Conservation (phyloP, 2,329 filamentous ascomycete species). For the Talaromyces funiculosus region DNA sequence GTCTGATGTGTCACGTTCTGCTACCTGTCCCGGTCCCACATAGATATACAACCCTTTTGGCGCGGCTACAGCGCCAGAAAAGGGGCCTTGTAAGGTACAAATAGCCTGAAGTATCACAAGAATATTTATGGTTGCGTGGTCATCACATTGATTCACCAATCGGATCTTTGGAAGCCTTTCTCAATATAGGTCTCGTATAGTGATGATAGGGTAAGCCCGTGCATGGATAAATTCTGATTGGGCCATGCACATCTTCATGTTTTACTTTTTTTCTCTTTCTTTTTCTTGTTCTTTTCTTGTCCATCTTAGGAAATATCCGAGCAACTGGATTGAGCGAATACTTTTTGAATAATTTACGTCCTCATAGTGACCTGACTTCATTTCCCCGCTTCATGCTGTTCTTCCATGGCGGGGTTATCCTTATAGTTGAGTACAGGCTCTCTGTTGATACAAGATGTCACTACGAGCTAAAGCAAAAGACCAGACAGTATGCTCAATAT, state of each 20-base stretch:
- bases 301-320: background rate
- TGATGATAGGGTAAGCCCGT: background rate
- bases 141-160: background rate
- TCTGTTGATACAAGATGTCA: background rate
- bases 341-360: background rate
- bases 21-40: background rate
- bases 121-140: background rate
- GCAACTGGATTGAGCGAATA: background rate
- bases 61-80: slow-evolving; percentile 6
- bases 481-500: background rate
- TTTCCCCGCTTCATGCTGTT: background rate
- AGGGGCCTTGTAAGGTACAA: background rate
- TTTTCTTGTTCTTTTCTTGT: too few species aligned
- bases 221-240: background rate
- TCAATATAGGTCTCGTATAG: background rate
- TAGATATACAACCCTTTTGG: background rate
- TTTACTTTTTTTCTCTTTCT: background rate
- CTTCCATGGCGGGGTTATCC: background rate
- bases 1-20: slow-evolving; percentile 6
- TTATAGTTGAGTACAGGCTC: background rate
- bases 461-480: background rate
- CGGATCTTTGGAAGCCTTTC: background rate
- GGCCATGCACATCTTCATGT: background rate
- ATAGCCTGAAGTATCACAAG: background rate
- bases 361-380: background rate